A percentile compares a stretch with the other conserved stretches of the same genome.
These are phyloP conservation scores for Neofusicoccum ribis DNA, from an alignment of 2,329 filamentous ascomycete species.

Conservation along the genomic window DNA sequence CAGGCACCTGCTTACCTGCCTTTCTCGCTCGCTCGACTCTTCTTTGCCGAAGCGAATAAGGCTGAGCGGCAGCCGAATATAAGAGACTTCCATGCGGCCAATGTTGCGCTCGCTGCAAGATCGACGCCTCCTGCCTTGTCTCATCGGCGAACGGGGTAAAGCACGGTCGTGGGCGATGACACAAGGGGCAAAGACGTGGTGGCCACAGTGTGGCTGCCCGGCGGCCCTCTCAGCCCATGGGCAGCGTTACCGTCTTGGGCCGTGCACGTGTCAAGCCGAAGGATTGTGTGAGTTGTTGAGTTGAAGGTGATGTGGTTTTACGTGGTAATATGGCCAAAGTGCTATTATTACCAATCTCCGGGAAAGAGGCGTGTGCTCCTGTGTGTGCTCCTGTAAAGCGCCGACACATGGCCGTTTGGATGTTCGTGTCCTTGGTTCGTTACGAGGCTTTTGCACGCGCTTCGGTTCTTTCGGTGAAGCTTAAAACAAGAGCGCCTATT, in stretches of 20 bases:
- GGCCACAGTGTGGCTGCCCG: not conserved
- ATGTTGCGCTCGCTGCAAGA: constrained; percentile 5
- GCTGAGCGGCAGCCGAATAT: constrained; percentile 10
- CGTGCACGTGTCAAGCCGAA: not conserved
- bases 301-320: not conserved
- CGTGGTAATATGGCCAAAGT: not conserved
- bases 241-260: not conserved
- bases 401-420: not conserved
- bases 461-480: not conserved
- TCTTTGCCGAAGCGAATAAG: not conserved
- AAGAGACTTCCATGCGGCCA: not conserved
- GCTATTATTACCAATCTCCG: not conserved
- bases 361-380: not conserved
- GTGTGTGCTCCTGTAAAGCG: not conserved
- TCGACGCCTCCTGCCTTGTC: constrained; percentile 11
- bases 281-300: not conserved
- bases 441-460: not conserved
- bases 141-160: not conserved
- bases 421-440: not conserved
- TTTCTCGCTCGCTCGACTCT: not conserved
- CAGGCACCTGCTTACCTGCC: no score
- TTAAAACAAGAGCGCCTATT: not conserved
- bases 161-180: not conserved
- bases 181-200: not conserved
- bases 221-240: not conserved